Conservation (phyloP, 495 filamentous ascomycete genomes). For the Lasiosphaeria hispida region DNA sequence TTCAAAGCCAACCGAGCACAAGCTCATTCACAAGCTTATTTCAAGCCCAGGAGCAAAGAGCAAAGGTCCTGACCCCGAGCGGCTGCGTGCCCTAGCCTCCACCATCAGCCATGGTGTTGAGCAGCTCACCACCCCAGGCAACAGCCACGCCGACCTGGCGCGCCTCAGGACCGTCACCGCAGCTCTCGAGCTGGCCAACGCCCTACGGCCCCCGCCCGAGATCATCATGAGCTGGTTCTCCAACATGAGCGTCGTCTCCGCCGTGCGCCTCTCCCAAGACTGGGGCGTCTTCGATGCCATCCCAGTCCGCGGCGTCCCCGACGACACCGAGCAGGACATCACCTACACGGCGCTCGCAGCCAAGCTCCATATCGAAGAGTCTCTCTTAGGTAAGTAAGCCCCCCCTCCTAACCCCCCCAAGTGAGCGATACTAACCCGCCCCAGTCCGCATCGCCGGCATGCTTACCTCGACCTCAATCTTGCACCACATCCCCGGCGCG, state of each 20-base stretch:
- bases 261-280: conserved; percentile 32
- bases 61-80: neutral
- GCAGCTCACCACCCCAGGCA: neutral
- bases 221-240: conserved; percentile 29
- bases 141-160: conserved; percentile 5
- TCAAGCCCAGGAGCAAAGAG: too few species aligned
- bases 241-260: conserved; percentile 26
- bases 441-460: conserved; percentile 31
- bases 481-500: conserved; percentile 14
- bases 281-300: conserved; percentile 38
- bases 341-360: conserved; percentile 27
- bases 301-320: neutral
- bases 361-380: conserved; percentile 25
- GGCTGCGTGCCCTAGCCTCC: conserved; percentile 13
- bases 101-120: conserved; percentile 14
- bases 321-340: conserved; percentile 15
- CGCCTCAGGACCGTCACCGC: conserved; percentile 14
- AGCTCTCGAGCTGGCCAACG: conserved; percentile 15
- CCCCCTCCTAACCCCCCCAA: neutral
- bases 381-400: conserved; percentile 23
- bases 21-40: too few species aligned
- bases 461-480: conserved; percentile 31
- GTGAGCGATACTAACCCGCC: neutral
- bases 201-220: conserved; percentile 24
- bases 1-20: too few species aligned